Evolutionary conservation across 176 grass and related monocot species (phyloP).

Genomic region (Puccinellia tenuiflora): DNA sequence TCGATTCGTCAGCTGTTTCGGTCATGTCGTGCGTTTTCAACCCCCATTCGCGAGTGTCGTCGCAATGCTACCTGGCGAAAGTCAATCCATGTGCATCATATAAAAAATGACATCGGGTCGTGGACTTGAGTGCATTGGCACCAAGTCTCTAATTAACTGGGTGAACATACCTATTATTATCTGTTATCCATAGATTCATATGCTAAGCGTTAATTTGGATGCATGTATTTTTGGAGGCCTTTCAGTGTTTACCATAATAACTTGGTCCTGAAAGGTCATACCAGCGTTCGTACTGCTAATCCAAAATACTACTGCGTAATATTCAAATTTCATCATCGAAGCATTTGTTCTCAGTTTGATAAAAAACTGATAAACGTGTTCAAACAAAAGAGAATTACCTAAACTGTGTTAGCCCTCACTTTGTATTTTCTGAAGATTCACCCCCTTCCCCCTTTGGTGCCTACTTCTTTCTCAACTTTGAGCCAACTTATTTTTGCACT

Average conservation of each 20-base stretch:
- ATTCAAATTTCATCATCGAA: too few relatives aligned
- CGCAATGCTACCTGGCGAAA: not conserved
- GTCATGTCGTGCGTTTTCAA: not conserved
- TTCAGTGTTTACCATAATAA: not conserved
- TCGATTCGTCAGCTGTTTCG: not conserved
- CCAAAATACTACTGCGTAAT: too few relatives aligned
- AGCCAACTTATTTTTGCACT: not conserved
- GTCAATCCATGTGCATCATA: slow-evolving; percentile 14
- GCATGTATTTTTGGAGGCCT: not conserved
- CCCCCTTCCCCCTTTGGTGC: not conserved
- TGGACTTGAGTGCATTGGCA: not conserved
- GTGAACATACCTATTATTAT: not conserved
- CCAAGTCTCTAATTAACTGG: not conserved
- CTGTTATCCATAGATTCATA: not conserved
- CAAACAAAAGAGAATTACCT: too few relatives aligned
- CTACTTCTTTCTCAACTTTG: not conserved
- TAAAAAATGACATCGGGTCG: not conserved
- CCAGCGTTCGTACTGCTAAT: too few relatives aligned
- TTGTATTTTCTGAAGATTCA: not conserved
- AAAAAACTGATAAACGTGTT: too few relatives aligned
- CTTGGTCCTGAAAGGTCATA: slow-evolving; percentile 1
- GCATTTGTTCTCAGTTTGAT: too few relatives aligned
- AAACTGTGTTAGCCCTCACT: not conserved
- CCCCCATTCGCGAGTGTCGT: not conserved
- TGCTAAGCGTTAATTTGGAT: not conserved